Evolutionary conservation across 257 asterid genomes (phyloP).

Genomic region (Linderniella brevidens): DNA sequence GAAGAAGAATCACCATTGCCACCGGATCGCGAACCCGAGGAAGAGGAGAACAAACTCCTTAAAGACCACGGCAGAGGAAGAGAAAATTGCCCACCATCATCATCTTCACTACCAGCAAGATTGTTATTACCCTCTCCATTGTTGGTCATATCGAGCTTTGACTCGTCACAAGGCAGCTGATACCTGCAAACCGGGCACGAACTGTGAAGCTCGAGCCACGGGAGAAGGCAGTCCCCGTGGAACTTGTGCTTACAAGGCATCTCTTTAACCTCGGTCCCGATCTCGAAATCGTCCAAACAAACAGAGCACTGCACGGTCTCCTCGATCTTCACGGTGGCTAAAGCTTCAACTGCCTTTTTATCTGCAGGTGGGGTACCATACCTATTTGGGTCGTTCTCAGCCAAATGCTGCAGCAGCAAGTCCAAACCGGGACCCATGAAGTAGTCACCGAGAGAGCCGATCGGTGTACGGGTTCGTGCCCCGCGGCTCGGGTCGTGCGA

Average conservation of each 20-base stretch:
- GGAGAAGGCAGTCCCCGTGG: constrained; percentile 52
- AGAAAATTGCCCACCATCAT: constrained; percentile 18
- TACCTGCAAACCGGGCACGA: constrained; percentile 75
- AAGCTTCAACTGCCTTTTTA: constrained; percentile 59
- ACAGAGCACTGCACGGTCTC: constrained; percentile 43
- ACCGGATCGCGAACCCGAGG: constrained; percentile 23
- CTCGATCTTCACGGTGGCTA: constrained; percentile 34
- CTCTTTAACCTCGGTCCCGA: constrained; percentile 51
- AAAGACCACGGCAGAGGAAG: constrained; percentile 73
- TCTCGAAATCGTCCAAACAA: constrained; percentile 72
- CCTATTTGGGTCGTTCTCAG: constrained; percentile 65
- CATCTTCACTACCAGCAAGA: constrained; percentile 43
- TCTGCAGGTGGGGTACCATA: constrained; percentile 76
- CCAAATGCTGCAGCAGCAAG: constrained; percentile 60
- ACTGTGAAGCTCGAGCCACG: constrained; percentile 88
- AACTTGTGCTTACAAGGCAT: constrained; percentile 86
- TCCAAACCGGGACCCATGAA: constrained; percentile 70
- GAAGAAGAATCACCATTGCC: too few species aligned
- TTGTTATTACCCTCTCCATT: constrained; percentile 18
- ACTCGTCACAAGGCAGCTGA: constrained; percentile 62
- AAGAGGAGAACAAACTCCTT: constrained; percentile 41
- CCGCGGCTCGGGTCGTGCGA: constrained; percentile 16
- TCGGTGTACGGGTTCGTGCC: constrained; percentile 25
- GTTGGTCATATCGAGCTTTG: constrained; percentile 38
- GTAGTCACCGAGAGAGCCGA: constrained; percentile 59